phyloP scores from a whole-genome alignment of 2,329 filamentous ascomycete species.

The Phyllosticta citribraziliensis region DNA sequence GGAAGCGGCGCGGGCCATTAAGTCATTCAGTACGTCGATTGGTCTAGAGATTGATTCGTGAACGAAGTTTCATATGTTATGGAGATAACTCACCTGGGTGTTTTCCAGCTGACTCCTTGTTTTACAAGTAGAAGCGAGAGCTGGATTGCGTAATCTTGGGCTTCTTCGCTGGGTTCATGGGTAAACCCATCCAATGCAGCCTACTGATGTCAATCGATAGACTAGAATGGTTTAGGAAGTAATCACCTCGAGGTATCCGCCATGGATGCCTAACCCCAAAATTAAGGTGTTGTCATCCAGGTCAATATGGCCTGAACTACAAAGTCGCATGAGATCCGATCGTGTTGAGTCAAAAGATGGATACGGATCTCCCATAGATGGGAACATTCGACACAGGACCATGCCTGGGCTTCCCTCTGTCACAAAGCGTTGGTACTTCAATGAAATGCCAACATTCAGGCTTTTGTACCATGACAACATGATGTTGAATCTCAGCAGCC shows the following conservation, averaged over 20 bases:
- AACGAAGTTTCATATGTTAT: too few relatives aligned
- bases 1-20: too few relatives aligned
- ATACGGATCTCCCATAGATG: background rate
- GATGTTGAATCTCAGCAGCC: background rate
- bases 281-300: background rate
- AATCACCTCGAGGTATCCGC: background rate
- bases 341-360: background rate
- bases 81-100: background rate
- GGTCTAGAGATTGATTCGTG: too few relatives aligned
- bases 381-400: too few relatives aligned
- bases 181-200: background rate
- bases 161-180: background rate
- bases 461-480: background rate
- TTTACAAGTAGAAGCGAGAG: background rate
- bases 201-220: background rate
- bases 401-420: background rate
- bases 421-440: background rate
- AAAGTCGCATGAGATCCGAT: background rate
- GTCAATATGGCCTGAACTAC: background rate
- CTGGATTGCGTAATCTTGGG: background rate
- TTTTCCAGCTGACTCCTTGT: background rate
- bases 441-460: background rate
- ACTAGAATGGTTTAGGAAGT: too few relatives aligned
- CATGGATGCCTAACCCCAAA: background rate
- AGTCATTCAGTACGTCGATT: background rate